These are phyloP conservation scores for Podospora pseudocomata DNA, from an alignment of 495 filamentous ascomycete genomes.

Conservation along the genomic window DNA sequence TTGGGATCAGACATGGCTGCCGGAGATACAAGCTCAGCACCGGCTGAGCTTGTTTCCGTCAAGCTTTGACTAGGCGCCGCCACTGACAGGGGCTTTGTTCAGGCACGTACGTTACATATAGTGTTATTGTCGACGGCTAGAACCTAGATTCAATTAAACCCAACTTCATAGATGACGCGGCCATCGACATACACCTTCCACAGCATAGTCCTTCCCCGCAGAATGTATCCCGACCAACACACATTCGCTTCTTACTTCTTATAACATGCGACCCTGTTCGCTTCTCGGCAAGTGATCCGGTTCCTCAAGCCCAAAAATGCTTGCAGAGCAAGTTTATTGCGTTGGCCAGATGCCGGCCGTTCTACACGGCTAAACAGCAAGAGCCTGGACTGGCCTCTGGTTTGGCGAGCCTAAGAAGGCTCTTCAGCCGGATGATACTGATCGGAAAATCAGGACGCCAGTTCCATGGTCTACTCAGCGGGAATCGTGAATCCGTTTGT, in stretches of 20 bases:
- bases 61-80: neutral
- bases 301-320: neutral
- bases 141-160: neutral
- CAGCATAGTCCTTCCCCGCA: neutral
- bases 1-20: too few relatives aligned
- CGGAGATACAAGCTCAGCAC: neutral
- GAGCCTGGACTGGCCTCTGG: neutral
- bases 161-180: neutral
- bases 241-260: neutral
- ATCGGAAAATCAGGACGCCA: neutral
- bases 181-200: neutral
- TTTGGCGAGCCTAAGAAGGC: neutral
- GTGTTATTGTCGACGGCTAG: neutral
- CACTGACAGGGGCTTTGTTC: neutral
- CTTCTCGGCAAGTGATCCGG: neutral
- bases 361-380: neutral
- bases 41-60: neutral
- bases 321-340: neutral
- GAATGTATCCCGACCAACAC: neutral
- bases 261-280: neutral
- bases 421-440: neutral
- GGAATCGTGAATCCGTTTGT: neutral
- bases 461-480: neutral
- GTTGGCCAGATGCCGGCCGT: neutral
- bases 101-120: neutral